Evolutionary conservation across 331 rosid species (phyloP).

Genomic region (Pyrus hybrid): DNA sequence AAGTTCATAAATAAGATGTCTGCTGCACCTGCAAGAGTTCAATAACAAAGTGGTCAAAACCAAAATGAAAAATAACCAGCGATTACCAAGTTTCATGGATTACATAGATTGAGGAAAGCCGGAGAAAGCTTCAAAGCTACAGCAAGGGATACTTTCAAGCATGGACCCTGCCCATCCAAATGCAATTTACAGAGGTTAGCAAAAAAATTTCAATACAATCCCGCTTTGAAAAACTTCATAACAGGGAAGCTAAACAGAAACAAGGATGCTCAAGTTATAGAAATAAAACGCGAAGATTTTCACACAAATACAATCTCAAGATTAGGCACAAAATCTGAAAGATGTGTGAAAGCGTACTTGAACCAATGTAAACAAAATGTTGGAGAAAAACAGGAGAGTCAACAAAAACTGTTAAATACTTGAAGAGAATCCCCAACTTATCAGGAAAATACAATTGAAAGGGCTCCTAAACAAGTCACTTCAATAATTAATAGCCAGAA

Average conservation of each 20-base stretch:
- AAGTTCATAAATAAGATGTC: neutral
- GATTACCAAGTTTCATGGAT: conserved; percentile 72
- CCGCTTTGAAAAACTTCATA: neutral
- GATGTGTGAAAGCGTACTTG: neutral
- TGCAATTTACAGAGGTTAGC: conserved; percentile 11
- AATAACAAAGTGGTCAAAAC: neutral
- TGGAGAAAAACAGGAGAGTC: neutral
- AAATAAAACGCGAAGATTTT: neutral
- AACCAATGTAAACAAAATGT: neutral
- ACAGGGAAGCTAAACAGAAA: neutral
- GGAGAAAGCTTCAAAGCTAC: conserved; percentile 15
- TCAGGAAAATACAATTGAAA: neutral
- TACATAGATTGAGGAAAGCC: conserved; percentile 6
- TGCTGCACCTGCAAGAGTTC: neutral
- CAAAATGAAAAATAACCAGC: neutral
- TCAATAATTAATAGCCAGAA: neutral
- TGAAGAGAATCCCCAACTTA: no score
- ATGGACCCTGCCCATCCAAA: conserved; percentile 28
- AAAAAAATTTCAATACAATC: neutral
- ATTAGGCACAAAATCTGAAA: neutral
- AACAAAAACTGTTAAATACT: no score
- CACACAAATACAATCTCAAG: neutral
- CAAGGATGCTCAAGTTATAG: neutral
- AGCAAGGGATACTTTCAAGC: conserved; percentile 1
- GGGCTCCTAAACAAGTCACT: neutral